Evolutionary conservation across 2,329 filamentous ascomycete genomes (phyloP), one percentile per base, ranked within the genome.

Genomic region (Sporothrix euskadiensis): DNA sequence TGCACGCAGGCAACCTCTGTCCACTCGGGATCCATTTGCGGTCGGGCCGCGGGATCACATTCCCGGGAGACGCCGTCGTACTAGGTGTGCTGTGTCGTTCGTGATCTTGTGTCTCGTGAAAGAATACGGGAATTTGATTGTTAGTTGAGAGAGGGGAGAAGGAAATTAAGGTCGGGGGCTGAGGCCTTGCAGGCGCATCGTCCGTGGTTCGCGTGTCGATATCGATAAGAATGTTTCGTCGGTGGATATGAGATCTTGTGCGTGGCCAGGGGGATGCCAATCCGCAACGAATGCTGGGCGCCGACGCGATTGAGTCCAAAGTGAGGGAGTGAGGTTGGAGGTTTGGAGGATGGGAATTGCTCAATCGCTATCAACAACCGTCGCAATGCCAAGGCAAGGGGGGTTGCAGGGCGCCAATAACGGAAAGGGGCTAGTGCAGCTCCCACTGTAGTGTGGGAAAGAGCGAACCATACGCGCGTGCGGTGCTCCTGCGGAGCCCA

Each of bases 1-100:
- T 90, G 88, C 83, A 96, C 90, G 82, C 94, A 92, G 82, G 90
- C 89, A 82, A 97, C 89, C 76, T 77, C 76, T 54, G 74, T 74
- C 76, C 73, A 76, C 73, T 77, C 76, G 71, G 76, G 73, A 75
- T 77, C 76, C 76, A 77, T 77, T 75, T 71, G 65, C 73, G 47
- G 65, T n/a, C 32, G 30, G 35, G 61, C 26, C 39, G 22, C 30
- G 68, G 71, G 71, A 22, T 76, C 68, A 72, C 75, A 76, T 76
- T 66, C 71, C 75, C 73, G 56, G 63, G 41, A 39, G 59, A 39
- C 61, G 39, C 30, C 4, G 61, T 47, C n/a, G 61, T 61, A 30
- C 12, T 22, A 14, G 26, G 65, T 19, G 30, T 41, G 44, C 30
- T 39, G n/a, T 56, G n/a, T 32, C 12, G 44, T 70, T 44, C 35